Percentiles rank a stretch among this genome's conserved stretches.
phyloP scores from a whole-genome alignment of 2,329 filamentous ascomycete genomes.

The Colletotrichum sojae region DNA sequence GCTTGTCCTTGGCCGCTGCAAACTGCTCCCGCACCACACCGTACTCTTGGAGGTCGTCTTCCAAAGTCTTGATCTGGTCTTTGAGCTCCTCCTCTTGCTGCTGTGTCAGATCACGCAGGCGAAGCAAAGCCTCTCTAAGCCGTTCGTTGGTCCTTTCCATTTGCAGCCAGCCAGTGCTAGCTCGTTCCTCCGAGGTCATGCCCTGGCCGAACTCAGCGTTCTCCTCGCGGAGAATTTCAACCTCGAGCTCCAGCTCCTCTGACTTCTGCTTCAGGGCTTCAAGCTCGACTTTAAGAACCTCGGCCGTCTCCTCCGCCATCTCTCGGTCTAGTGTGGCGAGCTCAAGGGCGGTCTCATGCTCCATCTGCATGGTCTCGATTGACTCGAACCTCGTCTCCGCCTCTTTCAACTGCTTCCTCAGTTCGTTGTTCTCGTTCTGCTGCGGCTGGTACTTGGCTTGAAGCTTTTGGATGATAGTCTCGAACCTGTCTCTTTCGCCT shows the following conservation, averaged over 20 bases:
- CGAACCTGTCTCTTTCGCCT: constrained; percentile 82
- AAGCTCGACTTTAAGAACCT: constrained; percentile 84
- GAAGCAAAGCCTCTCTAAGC: constrained; percentile 85
- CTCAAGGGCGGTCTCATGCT: constrained; percentile 88
- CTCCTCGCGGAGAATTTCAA: constrained; percentile 89
- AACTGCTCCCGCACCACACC: constrained; percentile 77
- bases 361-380: constrained; percentile 81
- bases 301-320: constrained; percentile 95
- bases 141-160: constrained; percentile 93
- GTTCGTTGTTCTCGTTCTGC: constrained; percentile 82
- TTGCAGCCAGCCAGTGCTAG: constrained; percentile 89
- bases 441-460: constrained; percentile 90
- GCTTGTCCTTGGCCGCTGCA: constrained; percentile 78
- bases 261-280: constrained; percentile 81
- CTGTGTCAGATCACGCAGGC: constrained; percentile 88
- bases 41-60: constrained; percentile 80
- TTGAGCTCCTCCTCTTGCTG: constrained; percentile 86
- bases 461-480: constrained; percentile 89
- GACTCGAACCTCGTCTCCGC: constrained; percentile 77
- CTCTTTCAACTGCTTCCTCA: constrained; percentile 85
- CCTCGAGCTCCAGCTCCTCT: constrained; percentile 89
- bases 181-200: constrained; percentile 89
- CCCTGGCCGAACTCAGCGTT: constrained; percentile 87
- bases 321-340: constrained; percentile 91
- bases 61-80: constrained; percentile 80